phyloP scores from a whole-genome alignment of 768 basidiomycete genomes.

The Tephrocybe sp. region DNA sequence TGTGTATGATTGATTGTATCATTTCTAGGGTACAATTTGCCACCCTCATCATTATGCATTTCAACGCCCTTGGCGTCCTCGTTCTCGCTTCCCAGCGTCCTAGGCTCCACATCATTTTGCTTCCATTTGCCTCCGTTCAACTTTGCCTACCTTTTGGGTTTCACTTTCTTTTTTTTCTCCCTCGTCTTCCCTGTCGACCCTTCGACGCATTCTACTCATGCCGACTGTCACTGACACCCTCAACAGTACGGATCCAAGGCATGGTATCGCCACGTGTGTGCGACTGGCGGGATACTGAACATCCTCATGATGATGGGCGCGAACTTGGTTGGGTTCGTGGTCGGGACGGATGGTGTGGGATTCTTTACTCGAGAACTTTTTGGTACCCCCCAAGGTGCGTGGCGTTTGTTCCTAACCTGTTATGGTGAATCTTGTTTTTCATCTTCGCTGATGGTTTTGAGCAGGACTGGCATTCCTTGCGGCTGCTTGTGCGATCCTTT shows the following conservation, averaged over 20 bases:
- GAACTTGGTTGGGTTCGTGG: slow-evolving; percentile 93
- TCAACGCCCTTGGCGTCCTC: too few relatives aligned
- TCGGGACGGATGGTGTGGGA: slow-evolving; percentile 77
- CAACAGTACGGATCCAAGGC: slow-evolving; percentile 58
- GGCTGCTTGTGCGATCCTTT: slow-evolving; percentile 61
- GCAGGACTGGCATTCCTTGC: slow-evolving; percentile 69
- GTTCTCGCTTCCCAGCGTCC: too few relatives aligned
- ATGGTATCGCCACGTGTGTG: slow-evolving; percentile 90
- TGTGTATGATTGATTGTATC: too few relatives aligned
- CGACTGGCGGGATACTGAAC: slow-evolving; percentile 80
- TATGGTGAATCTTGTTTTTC: not conserved
- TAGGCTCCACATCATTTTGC: not conserved
- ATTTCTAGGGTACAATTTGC: too few relatives aligned
- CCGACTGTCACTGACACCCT: not conserved
- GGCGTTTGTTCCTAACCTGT: not conserved
- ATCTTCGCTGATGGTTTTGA: not conserved
- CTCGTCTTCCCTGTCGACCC: too few relatives aligned
- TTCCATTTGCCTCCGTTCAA: not conserved
- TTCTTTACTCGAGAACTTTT: slow-evolving; percentile 66
- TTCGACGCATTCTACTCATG: not conserved
- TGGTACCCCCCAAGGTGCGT: slow-evolving; percentile 64
- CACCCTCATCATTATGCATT: too few relatives aligned
- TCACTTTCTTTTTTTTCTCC: not conserved
- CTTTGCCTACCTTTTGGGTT: not conserved
- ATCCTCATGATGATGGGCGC: slow-evolving; percentile 88